Base-by-base conservation (phyloP, 768 basidiomycete species). In the Mycena rosella region DNA sequence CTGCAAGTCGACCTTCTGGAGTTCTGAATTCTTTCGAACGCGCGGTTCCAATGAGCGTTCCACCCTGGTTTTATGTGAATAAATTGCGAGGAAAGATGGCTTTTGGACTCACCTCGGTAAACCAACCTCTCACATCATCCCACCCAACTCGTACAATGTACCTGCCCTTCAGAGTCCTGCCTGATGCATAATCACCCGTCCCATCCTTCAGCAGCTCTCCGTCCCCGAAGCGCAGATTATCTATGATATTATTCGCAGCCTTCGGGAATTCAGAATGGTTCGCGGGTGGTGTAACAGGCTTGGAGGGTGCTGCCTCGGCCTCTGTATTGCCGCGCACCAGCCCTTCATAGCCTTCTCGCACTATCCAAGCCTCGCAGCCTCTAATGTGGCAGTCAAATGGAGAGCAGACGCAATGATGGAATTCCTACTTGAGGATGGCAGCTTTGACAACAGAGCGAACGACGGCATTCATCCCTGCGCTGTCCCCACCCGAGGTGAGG, bases 271-370 rank as follows among this genome's bases (percentile, higher is more conserved):
- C 63, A 29, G 64, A 61, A 15, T 54, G 42, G 27, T 29, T 45
- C 20, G 48, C 47, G 24, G 27, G 71, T 59, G 67, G 68, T 42
- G 24, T 74, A 63, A n/a, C 73, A 74, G 76, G 80, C 58, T 78
- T 76, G 73, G 72, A 68, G 74, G 27, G 76, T n/a, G n/a, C n/a
- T 78, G 42, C 17, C 29, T 85, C 83, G 4, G 49, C 38, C 32
- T 85, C 83, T 3, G 82, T 76, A 79, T 96, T 99, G n/a, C 98
- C 98, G 63, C 92, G 88, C 14, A 99, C 96, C 66, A 99, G 91
- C 26, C 98, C 98, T 77, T 99, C 96, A 83, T 98, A 99, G 42
- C 98, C 98, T 81, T 99, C 98, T 40, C 98, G 93, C 65, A 99
- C 94, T 69, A 99, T 90, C 86, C 91, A 99, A 17, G 94, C 91